These are phyloP conservation scores for Cicer cuneatum DNA, from an alignment of 306 rosid genomes.

Conservation along the genomic window DNA sequence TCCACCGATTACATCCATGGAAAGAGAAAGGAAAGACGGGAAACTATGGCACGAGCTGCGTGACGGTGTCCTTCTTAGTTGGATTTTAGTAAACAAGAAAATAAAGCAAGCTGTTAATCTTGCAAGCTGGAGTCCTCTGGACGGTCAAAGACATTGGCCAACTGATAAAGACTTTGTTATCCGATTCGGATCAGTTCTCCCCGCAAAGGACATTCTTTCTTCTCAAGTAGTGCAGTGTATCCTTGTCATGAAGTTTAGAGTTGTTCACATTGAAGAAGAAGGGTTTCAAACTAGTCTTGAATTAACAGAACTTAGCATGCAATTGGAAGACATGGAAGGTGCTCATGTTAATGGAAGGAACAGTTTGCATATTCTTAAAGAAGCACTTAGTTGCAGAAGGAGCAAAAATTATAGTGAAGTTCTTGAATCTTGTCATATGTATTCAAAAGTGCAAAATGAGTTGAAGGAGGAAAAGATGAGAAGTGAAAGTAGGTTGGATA, in stretches of 20 bases:
- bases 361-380: slow-evolving; percentile 81
- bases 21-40: slow-evolving; percentile 84
- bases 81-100: slow-evolving; percentile 81
- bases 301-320: slow-evolving; percentile 86
- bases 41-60: slow-evolving; percentile 84
- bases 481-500: slow-evolving; percentile 72
- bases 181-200: slow-evolving; percentile 83
- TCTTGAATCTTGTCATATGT: slow-evolving; percentile 74
- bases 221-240: slow-evolving; percentile 82
- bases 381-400: slow-evolving; percentile 74
- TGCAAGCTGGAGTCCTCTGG: slow-evolving; percentile 90
- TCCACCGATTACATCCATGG: slow-evolving; percentile 73
- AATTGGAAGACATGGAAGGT: slow-evolving; percentile 89
- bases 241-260: slow-evolving; percentile 82
- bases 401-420: slow-evolving; percentile 76
- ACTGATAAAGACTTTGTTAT: slow-evolving; percentile 81
- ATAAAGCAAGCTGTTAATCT: slow-evolving; percentile 87
- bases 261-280: slow-evolving; percentile 63
- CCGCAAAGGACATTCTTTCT: slow-evolving; percentile 81
- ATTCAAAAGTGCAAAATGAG: slow-evolving; percentile 76
- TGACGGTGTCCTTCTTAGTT: slow-evolving; percentile 79
- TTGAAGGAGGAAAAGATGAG: slow-evolving; percentile 87
- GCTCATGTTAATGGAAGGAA: slow-evolving; percentile 76
- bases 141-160: slow-evolving; percentile 95
- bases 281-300: slow-evolving; percentile 63